Conservation (phyloP, 495 filamentous ascomycete genomes). For the Hypoxylon intermedium region DNA sequence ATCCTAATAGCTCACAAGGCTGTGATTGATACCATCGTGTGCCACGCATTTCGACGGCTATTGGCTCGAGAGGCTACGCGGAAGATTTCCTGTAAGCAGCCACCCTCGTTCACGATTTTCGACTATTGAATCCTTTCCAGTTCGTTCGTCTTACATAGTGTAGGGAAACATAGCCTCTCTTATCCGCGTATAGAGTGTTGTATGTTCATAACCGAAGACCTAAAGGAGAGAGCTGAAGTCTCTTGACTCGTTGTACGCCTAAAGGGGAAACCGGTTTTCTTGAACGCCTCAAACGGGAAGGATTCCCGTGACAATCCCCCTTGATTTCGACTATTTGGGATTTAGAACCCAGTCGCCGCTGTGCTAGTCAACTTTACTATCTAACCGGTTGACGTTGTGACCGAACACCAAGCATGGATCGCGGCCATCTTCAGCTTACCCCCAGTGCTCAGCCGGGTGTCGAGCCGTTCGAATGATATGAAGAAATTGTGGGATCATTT, state of each 20-base stretch:
- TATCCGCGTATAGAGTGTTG: background rate
- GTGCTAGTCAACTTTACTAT: background rate
- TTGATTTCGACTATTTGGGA: background rate
- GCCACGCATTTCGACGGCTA: background rate
- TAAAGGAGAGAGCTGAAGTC: background rate
- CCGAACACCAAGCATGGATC: background rate
- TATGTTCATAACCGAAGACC: background rate
- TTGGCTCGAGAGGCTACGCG: background rate
- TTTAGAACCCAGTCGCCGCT: background rate
- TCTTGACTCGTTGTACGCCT: background rate
- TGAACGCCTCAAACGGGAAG: background rate
- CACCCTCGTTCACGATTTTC: background rate
- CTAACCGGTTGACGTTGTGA: background rate
- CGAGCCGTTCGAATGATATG: background rate
- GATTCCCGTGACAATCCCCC: background rate
- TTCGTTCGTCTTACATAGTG: background rate
- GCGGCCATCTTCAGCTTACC: background rate
- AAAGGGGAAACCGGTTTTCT: background rate
- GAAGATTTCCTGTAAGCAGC: background rate
- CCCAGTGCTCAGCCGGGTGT: background rate
- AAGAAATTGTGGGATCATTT: background rate
- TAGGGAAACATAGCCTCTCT: background rate
- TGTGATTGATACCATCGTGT: background rate
- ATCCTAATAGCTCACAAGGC: background rate
- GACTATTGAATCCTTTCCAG: constrained; percentile 1